Base-by-base conservation (phyloP, 2,329 filamentous ascomycete species). In the Metarhizium anisopliae region DNA sequence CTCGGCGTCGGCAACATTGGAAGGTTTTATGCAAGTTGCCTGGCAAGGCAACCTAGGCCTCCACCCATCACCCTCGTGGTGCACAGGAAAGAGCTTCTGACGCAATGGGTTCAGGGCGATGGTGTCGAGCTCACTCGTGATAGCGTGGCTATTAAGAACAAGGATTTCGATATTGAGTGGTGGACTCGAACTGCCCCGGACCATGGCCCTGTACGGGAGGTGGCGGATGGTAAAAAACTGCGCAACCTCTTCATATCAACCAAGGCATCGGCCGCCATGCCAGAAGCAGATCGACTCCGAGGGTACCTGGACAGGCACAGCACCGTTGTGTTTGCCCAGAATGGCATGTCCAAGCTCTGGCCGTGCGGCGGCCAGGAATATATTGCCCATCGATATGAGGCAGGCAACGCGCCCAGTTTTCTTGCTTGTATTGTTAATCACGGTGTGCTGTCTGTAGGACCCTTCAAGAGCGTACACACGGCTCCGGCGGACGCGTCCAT, bases 321-420 rank as follows among this genome's bases (percentile, higher is more conserved):
- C n/a, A 87, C 89, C 0, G 82, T 96, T n/a, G 77, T 87, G 13
- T 89, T 96, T 63, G 74, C 90, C 29, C 92, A 96, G 63, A 96
- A 96, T 63, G 93, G 93, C 50, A 87, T 96, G 83, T 91, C 89
- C 36, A 77, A 75, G 60, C 67, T 82, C 16, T 83, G 80, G 80
- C 79, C 79, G n/a, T n/a, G n/a, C n/a, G n/a, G n/a, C n/a, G 78
- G 79, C 2, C 60, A 62, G 4, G 57, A 65, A 1, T 82, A 81
- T 63, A 67, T 68, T 40, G 59, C 63, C 2, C 64, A 70, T 54
- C 70, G 78, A 18, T 81, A 74, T 55, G 61, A 66, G 2, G 47
- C 55, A 16, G 64, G 61, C 11, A 56, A 63, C 20, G 66, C 68
- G 7, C 92, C 92, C 3, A 82, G 80, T 58, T 95, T 92, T 69